Base-by-base conservation (phyloP, 2,329 filamentous ascomycete species). In the Paraphoma sp. region DNA sequence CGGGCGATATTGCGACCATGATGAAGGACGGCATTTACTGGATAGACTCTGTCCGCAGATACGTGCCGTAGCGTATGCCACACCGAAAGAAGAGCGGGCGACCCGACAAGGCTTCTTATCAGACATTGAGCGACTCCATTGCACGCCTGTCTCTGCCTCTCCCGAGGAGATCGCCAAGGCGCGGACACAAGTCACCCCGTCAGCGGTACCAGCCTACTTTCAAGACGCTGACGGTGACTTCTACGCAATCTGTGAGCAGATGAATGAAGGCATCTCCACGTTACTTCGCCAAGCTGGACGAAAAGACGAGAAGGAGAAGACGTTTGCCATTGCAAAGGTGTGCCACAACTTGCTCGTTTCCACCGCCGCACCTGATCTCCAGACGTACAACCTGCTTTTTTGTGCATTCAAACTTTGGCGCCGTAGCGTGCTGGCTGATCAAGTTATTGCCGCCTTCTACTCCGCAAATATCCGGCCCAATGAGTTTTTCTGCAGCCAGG, bases 381-480 rank as follows among this genome's bases (percentile, higher is more conserved):
- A 87, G 61, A 92, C 88, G 3, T 92, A 88, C 78, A 93, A 93
- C 68, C 82, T 83, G 11, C 81, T 95, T 28, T 83, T 94, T 2
- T 73, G 84, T n/a, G 84, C 85, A n/a, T 87, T 94, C 48, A 63
- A 60, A 46, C 63, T 66, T 33, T 74, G 69, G 64, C 56, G 65
- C 40, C 64, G 60, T n/a, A 56, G 54, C 10, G 50, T 60, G 1
- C 50, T 77, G 40, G 61, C 69, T n/a, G 62, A 73, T 33, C 41
- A 59, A 36, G 65, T 78, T 18, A 72, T 78, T 23, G 44, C 65
- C 1, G 64, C 68, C 3, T 61, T 78, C 14, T 65, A 78, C 6
- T 62, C 60, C 18, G 74, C 75, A 38, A 75, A 79, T 36, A 73
- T 81, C 11, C 76, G 81, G 0, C 77, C 78, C 0, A 82, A 83